Base-by-base conservation (phyloP, 495 filamentous ascomycete genomes). In the Symbiotaphrina buchneri region DNA sequence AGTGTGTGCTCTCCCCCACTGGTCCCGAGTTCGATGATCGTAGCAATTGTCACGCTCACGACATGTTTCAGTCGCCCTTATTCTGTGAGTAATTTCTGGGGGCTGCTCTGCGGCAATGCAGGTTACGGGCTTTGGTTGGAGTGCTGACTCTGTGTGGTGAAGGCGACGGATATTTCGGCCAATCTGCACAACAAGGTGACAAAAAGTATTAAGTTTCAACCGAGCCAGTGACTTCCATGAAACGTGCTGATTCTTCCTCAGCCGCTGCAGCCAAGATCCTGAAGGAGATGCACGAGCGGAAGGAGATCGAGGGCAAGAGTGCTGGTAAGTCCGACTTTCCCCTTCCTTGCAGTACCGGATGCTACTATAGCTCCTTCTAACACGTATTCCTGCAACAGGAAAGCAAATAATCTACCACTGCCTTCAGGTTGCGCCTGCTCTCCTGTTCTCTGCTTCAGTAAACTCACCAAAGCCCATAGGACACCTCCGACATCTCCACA, bases 161-260 rank as follows among this genome's bases (percentile, higher is more conserved):
- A 71, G 62, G 71, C 69, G 4, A 68, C 57, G 15, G 72, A 79
- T 21, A 52, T 77, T 28, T 71, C 63, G 20, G 54, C 60, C 14
- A 76, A 78, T 46, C 51, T 78, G 17, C 67, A 74, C 43, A 71
- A 72, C 39, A 67, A 64, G 42, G 65, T 78, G 32, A 65, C 64
- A 15, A 78, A 78, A 47, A 47, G 66, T 65, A 38, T 38, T 43
- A 14, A 15, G 10, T 28, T 18, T 13, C 38, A n/a, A 17, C n/a
- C 19, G 6, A 29, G 28, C 36, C 26, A 22, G 28, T 33, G 29
- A 23, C 38, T 34, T 19, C 6, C 3, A 21, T 14, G 18, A 8
- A 8, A 14, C 28, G 17, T 10, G 32, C 22, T 14, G 10, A 33
- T 7, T 8, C 21, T 16, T 23, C 21, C 8, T 25, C n/a, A 66